Base-by-base conservation (phyloP, 371 early-diverging fungal genomes). In the Syncephalastrum contaminatum region DNA sequence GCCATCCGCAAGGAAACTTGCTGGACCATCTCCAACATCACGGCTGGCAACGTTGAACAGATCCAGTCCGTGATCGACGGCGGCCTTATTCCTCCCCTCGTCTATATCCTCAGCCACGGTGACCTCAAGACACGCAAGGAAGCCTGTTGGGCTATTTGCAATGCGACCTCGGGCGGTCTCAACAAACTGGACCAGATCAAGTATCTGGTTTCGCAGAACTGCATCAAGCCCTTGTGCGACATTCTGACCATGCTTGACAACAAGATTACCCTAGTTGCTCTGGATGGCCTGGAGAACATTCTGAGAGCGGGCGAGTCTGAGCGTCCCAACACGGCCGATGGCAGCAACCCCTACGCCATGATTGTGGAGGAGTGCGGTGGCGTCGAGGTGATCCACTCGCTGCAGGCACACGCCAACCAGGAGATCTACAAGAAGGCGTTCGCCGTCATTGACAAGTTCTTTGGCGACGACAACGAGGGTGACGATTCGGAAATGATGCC, bases 1-100 rank as follows among this genome's bases (percentile, higher is more conserved):
- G 89, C 88, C 39, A 93, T 99, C 51, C 88, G 94, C 63, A 99
- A 99, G 81, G 99, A 99, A 77, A 96, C 99, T 21, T 99, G 99
- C 83, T 99, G 99, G 99, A 96, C 98, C 12, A 88, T 99, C 52
- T 98, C 98, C 20, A 99, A 99, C 81, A 94, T 99, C 69, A 97
- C 99, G 27, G 99, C 99, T 8, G 99, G 99, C 42, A 96, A 92
- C 58, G 80, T 88, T 13, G 73, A 70, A 8, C 99, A 99, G 73
- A 95, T 99, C 64, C 90, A 95, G 73, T 87, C 85, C 10, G 89
- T 99, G 25, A 93, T 99, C 55, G 94, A 99, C 50, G 89, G 90
- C 55, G 93, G 90, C 64, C 77, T 99, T 43, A 86, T 99, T 56
- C 93, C 92, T 7, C 88, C 95, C 8, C 84, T 99, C 45, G 85